A percentile compares a stretch with the other conserved stretches of the same genome.
Conservation (phyloP, 2,329 filamentous ascomycete species). For the Sordariomycetes sp. region DNA sequence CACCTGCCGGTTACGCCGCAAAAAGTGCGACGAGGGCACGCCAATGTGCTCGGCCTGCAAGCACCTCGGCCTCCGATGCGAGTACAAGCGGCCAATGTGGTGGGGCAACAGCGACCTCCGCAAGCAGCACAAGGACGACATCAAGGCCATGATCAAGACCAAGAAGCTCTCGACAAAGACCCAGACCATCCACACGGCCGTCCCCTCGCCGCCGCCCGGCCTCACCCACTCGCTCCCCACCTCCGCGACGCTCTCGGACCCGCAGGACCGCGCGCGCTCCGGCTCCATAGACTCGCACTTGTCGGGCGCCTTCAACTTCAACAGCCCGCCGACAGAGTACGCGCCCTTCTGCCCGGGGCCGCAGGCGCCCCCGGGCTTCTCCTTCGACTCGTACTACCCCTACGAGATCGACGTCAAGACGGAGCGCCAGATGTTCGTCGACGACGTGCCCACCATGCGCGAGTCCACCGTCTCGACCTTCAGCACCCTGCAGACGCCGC, state of each 20-base stretch:
- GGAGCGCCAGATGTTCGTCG: conserved; percentile 84
- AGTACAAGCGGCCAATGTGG: conserved; percentile 95
- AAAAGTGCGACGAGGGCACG: conserved; percentile 56
- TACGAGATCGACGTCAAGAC: conserved; percentile 96
- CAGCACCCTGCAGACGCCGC: conserved; percentile 76
- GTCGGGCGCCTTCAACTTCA: conserved; percentile 62
- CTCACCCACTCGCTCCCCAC: conserved; percentile 73
- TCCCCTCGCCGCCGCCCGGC: conserved; percentile 49
- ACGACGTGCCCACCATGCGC: conserved; percentile 71
- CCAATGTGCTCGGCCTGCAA: conserved; percentile 53
- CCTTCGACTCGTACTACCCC: conserved; percentile 48
- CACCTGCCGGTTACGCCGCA: conserved; percentile 52
- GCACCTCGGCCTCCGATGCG: conserved; percentile 71
- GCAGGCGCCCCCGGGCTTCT: conserved; percentile 49
- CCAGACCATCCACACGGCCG: conserved; percentile 36
- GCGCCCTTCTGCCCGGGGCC: conserved; percentile 47
- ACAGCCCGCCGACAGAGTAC: conserved; percentile 37
- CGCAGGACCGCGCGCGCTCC: conserved; percentile 58
- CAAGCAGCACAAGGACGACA: conserved; percentile 77
- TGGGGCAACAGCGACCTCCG: conserved; percentile 90
- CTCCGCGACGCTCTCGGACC: conserved; percentile 67
- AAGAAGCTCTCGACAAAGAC: conserved; percentile 90
- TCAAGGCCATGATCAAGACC: conserved; percentile 95
- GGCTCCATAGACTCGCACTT: conserved; percentile 72
- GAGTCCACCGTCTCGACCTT: conserved; percentile 89